Percentiles rank a stretch among this genome's conserved stretches.
Conservation (phyloP, 2,329 filamentous ascomycete genomes). For the Xylariales sp. region DNA sequence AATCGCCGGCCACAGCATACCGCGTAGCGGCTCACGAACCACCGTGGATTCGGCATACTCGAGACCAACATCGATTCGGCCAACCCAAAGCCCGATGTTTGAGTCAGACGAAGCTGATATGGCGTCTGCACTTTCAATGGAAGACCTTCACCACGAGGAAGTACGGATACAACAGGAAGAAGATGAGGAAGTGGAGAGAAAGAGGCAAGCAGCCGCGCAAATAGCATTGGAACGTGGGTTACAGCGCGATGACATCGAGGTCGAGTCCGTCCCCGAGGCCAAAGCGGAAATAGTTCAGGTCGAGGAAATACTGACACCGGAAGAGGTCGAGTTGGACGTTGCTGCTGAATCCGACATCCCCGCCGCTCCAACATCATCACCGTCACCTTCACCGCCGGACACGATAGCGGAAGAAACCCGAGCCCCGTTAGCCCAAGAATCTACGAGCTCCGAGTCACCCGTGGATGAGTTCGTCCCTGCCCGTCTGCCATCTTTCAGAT, state of each 20-base stretch:
- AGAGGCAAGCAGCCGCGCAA: constrained; percentile 46
- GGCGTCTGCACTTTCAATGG: constrained; percentile 40
- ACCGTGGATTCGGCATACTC: constrained; percentile 44
- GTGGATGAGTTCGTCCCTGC: constrained; percentile 49
- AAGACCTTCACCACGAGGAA: constrained; percentile 51
- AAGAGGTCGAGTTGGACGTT: constrained; percentile 21
- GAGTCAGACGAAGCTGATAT: constrained; percentile 31
- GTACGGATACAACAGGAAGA: constrained; percentile 46
- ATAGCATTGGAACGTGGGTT: constrained; percentile 48
- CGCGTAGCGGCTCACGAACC: constrained; percentile 54
- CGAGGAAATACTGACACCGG: constrained; percentile 23
- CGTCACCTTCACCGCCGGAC: constrained; percentile 8
- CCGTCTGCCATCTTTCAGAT: constrained; percentile 52
- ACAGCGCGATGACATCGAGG: constrained; percentile 27
- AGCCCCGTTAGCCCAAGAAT: background rate
- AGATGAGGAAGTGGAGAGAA: constrained; percentile 47
- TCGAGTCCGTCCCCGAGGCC: constrained; percentile 29
- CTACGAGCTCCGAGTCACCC: background rate
- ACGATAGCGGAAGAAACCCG: constrained; percentile 9
- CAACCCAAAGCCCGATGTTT: constrained; percentile 19
- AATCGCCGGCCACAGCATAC: constrained; percentile 34
- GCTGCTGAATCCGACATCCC: constrained; percentile 11
- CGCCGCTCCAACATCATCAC: no score
- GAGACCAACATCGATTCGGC: constrained; percentile 20
- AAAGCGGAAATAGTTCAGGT: constrained; percentile 26